Evolutionary conservation across 768 basidiomycete genomes (phyloP).

Genomic region (Suillus subluteus): DNA sequence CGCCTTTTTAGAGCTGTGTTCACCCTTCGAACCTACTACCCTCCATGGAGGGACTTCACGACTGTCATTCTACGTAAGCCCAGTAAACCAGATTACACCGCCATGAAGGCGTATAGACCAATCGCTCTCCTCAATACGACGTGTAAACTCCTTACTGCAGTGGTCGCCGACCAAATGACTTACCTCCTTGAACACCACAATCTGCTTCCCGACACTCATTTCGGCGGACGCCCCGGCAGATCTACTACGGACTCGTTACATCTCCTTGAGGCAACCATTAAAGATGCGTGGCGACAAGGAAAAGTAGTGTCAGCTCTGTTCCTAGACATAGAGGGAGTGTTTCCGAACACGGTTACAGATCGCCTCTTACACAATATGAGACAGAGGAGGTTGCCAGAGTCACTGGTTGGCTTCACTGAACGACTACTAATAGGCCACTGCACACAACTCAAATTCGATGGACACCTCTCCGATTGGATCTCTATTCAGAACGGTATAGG

Average conservation of each 20-base stretch:
- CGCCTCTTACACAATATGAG: slow-evolving; percentile 35
- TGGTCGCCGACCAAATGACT: slow-evolving; percentile 31
- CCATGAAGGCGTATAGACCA: slow-evolving; percentile 37
- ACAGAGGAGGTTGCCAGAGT: background rate
- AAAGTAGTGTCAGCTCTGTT: slow-evolving; percentile 38
- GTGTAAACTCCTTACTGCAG: slow-evolving; percentile 36
- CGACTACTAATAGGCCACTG: background rate
- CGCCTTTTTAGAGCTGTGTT: slow-evolving; percentile 20
- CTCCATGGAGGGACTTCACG: slow-evolving; percentile 28
- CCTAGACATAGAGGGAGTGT: slow-evolving; percentile 30
- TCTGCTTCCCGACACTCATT: slow-evolving; percentile 40
- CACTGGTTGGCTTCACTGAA: background rate
- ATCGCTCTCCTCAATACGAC: slow-evolving; percentile 40
- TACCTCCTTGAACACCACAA: slow-evolving; percentile 32
- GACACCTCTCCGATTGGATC: too few species aligned
- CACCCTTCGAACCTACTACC: slow-evolving; percentile 12
- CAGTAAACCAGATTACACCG: slow-evolving; percentile 39
- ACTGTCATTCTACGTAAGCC: slow-evolving; percentile 39
- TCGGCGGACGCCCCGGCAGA: slow-evolving; percentile 26
- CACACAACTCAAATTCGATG: slow-evolving; percentile 3
- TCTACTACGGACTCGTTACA: slow-evolving; percentile 38
- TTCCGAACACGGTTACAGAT: slow-evolving; percentile 39
- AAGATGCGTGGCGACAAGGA: slow-evolving; percentile 37
- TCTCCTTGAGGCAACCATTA: slow-evolving; percentile 35
- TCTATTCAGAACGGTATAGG: too few species aligned